Percentiles rank a stretch among this genome's conserved stretches.
Evolutionary conservation across 768 basidiomycete genomes (phyloP).

Genomic region (Suillus occidentalis): DNA sequence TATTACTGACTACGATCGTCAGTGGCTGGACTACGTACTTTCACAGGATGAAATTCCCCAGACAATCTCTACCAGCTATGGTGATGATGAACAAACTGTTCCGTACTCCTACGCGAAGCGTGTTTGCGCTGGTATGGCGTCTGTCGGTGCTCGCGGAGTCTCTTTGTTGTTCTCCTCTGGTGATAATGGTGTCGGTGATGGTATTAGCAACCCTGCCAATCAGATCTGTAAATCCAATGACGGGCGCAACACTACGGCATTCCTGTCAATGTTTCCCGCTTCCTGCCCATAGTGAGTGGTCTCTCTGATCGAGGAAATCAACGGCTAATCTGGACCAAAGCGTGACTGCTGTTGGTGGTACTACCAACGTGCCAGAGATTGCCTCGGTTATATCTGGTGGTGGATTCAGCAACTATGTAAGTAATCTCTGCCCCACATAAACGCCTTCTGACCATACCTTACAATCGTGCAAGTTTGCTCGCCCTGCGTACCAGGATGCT

Average conservation of each 20-base stretch:
- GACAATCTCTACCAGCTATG: slow-evolving; percentile 72
- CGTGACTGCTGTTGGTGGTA: slow-evolving; percentile 74
- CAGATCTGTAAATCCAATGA: slow-evolving; percentile 60
- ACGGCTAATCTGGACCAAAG: slow-evolving; percentile 31
- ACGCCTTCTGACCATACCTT: not conserved
- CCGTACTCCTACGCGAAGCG: slow-evolving; percentile 58
- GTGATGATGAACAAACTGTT: slow-evolving; percentile 74
- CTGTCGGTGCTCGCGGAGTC: slow-evolving; percentile 66
- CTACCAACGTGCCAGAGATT: slow-evolving; percentile 56
- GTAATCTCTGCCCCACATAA: slow-evolving; percentile 16
- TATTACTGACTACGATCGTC: slow-evolving; percentile 7
- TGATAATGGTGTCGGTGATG: slow-evolving; percentile 70
- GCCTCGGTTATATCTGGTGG: slow-evolving; percentile 67
- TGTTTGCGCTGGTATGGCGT: slow-evolving; percentile 61
- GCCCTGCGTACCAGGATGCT: slow-evolving; percentile 52
- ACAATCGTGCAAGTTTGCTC: slow-evolving; percentile 40
- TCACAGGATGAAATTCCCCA: slow-evolving; percentile 47
- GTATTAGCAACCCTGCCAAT: slow-evolving; percentile 45
- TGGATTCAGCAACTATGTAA: slow-evolving; percentile 69
- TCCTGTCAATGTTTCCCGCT: slow-evolving; percentile 63
- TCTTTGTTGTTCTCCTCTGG: slow-evolving; percentile 67
- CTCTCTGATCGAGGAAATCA: not conserved
- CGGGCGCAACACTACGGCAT: slow-evolving; percentile 51
- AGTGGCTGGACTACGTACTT: slow-evolving; percentile 68
- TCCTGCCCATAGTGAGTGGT: slow-evolving; percentile 51